Evolutionary conservation across 441 rosid species (phyloP).

Genomic region (Pelargonium australe): DNA sequence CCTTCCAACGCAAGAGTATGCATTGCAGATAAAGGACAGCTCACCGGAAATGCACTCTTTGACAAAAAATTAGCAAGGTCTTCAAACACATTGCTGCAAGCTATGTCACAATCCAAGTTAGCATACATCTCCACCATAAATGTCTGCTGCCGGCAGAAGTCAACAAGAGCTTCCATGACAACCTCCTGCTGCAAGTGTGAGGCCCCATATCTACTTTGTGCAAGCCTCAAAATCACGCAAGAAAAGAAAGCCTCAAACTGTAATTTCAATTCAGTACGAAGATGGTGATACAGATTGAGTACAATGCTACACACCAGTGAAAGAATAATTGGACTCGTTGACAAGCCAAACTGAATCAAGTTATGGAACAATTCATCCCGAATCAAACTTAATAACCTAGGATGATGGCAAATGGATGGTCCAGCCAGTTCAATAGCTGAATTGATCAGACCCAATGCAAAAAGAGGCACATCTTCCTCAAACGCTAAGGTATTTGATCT

Average conservation of each 20-base stretch:
- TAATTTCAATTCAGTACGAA: conserved; percentile 69
- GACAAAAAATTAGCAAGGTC: conserved; percentile 73
- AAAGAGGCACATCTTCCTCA: conserved; percentile 97
- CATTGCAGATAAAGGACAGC: conserved; percentile 78
- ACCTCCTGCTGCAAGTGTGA: conserved; percentile 89
- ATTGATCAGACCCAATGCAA: conserved; percentile 83
- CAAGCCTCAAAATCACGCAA: conserved; percentile 74
- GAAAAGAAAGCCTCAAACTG: conserved; percentile 95
- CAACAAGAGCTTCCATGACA: conserved; percentile 91
- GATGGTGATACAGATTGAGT: conserved; percentile 75
- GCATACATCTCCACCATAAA: conserved; percentile 84
- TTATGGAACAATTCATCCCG: conserved; percentile 75
- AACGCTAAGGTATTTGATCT: conserved; percentile 65
- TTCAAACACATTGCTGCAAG: conserved; percentile 78
- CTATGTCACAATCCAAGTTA: conserved; percentile 87
- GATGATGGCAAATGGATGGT: conserved; percentile 52
- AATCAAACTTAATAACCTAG: conserved; percentile 56
- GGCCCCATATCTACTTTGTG: conserved; percentile 74
- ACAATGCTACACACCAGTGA: conserved; percentile 82
- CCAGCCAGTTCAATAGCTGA: conserved; percentile 85
- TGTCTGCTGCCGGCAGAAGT: conserved; percentile 74
- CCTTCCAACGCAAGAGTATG: conserved; percentile 90
- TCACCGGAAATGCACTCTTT: conserved; percentile 82
- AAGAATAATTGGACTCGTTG: conserved; percentile 85
- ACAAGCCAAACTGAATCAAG: conserved; percentile 87